Evolutionary conservation across 441 rosid species (phyloP), one percentile per base, ranked within the genome.

Genomic region (Monsonia emarginata): DNA sequence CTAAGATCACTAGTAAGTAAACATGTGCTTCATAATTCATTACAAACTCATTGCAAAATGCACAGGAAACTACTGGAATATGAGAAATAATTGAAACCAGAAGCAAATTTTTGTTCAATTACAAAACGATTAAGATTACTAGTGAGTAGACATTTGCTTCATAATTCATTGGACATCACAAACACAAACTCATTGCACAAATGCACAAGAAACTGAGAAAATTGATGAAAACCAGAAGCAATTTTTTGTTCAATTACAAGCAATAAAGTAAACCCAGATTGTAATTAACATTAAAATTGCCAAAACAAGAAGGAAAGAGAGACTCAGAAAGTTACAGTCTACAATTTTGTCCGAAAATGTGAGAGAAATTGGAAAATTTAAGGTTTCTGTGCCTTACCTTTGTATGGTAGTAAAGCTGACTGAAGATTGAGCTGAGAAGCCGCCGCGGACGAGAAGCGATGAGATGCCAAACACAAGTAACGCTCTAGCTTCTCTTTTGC

Each of bases 381-480:
- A 42, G 5, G 34, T 11, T 18, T 7, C 57, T n/a, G 26, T 25
- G 31, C 7, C 34, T 56, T 32, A 70, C 71, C 78, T 57, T 62
- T 38, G 10, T 22, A 21, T 31, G 0, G 26, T 18, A 19, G 56
- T 40, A 2, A n/a, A 40, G 46, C 56, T 48, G 16, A 11, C 2
- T 40, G 46, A 3, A 40, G 56, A n/a, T 48, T n/a, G 24, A n/a
- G 21, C 13, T 18, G 69, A 32, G 67, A 13, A 22, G 70, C 63
- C 65, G 77, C 70, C 70, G 52, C 63, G 65, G 65, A 73, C 75
- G 40, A 48, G 61, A 26, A 22, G 44, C 16, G n/a, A 31, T 21
- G 48, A 16, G 69, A 11, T 50, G 65, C n/a, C n/a, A n/a, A n/a
- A 67, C 72, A 16, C 36, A 50, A 64, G 22, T 52, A 40, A 64